phyloP scores from a whole-genome alignment of 208 protist species.

The Trypanosomatidae sp. region DNA sequence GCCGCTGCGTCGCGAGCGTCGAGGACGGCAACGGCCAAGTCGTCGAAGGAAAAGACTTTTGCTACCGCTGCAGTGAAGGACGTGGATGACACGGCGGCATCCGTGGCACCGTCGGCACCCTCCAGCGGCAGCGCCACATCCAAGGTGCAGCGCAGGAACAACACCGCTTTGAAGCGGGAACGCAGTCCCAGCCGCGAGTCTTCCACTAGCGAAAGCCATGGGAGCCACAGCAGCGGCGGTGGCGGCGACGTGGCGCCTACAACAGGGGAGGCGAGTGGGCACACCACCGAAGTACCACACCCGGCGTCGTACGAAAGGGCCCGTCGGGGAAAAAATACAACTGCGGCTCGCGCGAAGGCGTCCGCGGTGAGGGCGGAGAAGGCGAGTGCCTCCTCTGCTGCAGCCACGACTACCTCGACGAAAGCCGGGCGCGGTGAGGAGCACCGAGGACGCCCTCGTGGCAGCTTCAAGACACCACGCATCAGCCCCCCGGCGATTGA shows the following conservation, averaged over 20 bases:
- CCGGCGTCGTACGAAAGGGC: background rate
- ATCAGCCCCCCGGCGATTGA: background rate
- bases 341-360: background rate
- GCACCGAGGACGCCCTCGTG: conserved; percentile 22
- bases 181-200: conserved; percentile 4
- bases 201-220: background rate
- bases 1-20: background rate
- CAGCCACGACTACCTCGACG: background rate
- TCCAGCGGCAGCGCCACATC: background rate
- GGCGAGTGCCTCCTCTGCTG: background rate
- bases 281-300: background rate
- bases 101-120: background rate
- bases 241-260: background rate
- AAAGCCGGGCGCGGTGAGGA: conserved; percentile 15
- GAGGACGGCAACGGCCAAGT: conserved; percentile 2
- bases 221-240: conserved; percentile 4
- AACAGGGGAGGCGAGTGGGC: background rate
- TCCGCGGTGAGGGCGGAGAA: background rate
- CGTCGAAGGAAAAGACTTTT: background rate
- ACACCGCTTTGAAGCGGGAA: conserved; percentile 7
- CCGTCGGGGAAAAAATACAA: background rate
- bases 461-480: conserved; percentile 21
- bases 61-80: background rate
- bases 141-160: background rate
- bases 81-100: background rate